phyloP scores from a whole-genome alignment of 352 stramenopile species.

The Albugo laibachii region DNA sequence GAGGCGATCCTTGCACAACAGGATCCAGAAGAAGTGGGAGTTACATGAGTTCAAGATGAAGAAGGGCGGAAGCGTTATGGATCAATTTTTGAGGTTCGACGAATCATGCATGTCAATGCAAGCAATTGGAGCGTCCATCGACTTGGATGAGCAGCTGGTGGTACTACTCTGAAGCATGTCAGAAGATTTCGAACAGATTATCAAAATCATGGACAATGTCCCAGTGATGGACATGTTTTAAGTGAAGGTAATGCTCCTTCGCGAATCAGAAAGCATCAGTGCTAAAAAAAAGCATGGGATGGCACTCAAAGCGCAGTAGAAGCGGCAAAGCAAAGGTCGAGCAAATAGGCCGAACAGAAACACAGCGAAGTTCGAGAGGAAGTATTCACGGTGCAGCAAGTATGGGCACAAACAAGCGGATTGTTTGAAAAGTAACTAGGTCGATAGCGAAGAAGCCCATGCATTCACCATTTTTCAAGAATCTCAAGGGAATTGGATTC shows the following conservation, averaged over 20 bases:
- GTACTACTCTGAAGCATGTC: slow-evolving; percentile 4
- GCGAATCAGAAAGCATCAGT: slow-evolving; percentile 3
- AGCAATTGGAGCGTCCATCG: slow-evolving; percentile 3
- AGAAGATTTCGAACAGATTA: slow-evolving; percentile 8
- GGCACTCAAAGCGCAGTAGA: background rate
- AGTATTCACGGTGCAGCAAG: background rate
- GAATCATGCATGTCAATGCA: slow-evolving; percentile 7
- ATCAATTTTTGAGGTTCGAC: slow-evolving; percentile 11
- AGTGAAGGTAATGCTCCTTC: slow-evolving; percentile 9
- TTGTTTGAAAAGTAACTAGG: background rate
- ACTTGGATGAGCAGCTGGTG: slow-evolving; percentile 6
- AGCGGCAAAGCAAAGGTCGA: too few relatives aligned
- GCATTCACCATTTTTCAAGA: background rate
- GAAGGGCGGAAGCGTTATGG: slow-evolving; percentile 5
- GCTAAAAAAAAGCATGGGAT: background rate
- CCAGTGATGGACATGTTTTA: too few relatives aligned
- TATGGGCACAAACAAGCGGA: background rate
- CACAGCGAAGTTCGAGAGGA: background rate
- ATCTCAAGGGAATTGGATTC: background rate
- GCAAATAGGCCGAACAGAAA: too few relatives aligned
- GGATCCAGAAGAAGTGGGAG: slow-evolving; percentile 9
- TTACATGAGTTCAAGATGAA: slow-evolving; percentile 7
- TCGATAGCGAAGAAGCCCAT: background rate
- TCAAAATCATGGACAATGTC: slow-evolving; percentile 7
- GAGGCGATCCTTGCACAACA: slow-evolving; percentile 8